Conservation (phyloP, 1,284 basidiomycete genomes). For the Ustilago esculenta region DNA sequence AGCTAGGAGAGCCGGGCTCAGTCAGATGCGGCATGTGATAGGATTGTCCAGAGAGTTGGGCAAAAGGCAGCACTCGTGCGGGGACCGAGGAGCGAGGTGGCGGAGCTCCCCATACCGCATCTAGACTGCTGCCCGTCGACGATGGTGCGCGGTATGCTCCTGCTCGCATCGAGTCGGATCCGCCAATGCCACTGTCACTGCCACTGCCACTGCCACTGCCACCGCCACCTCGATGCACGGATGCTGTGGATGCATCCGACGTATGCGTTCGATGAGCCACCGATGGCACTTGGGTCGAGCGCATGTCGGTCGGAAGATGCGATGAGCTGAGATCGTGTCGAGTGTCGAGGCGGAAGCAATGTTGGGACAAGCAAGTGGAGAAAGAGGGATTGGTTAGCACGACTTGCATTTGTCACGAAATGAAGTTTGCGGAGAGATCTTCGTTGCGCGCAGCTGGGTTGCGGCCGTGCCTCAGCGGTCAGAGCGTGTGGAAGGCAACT, state of each 20-base stretch:
- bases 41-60: not conserved
- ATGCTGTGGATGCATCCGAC: not conserved
- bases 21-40: slow-evolving; percentile 14
- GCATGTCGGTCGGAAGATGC: not conserved
- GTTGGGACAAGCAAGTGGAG: too few relatives aligned
- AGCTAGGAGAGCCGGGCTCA: slow-evolving; percentile 32
- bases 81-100: slow-evolving; percentile 1
- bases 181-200: not conserved
- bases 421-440: not conserved
- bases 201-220: too few relatives aligned
- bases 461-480: too few relatives aligned
- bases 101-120: slow-evolving; percentile 23
- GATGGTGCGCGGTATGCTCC: slow-evolving; percentile 1
- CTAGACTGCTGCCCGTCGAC: slow-evolving; percentile 31
- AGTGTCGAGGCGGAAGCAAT: not conserved
- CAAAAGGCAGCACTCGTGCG: slow-evolving; percentile 1
- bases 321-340: slow-evolving; percentile 4
- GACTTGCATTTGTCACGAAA: too few relatives aligned
- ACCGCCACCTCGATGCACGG: too few relatives aligned
- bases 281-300: not conserved
- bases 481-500: too few relatives aligned
- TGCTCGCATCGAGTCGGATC: slow-evolving; percentile 1
- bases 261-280: not conserved
- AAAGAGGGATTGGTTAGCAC: too few relatives aligned
- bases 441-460: too few relatives aligned